A percentile compares a stretch with the other conserved stretches of the same genome.
These are phyloP conservation scores for Iodosphaeria phyllophila DNA, from an alignment of 2,329 filamentous ascomycete genomes.

Conservation along the genomic window DNA sequence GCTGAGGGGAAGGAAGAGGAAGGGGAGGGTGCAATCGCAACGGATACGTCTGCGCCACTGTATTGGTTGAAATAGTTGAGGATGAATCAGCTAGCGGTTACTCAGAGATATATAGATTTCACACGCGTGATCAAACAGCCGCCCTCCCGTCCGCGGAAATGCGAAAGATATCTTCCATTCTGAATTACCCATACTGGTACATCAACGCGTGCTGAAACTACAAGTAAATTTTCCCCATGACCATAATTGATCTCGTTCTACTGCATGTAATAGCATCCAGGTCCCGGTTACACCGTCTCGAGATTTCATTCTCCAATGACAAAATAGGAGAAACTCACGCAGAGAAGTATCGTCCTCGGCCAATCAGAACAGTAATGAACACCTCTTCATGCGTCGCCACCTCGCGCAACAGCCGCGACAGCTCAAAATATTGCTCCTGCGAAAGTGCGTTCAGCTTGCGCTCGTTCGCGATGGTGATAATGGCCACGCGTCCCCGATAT, in stretches of 20 bases:
- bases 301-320: slow-evolving; percentile 1
- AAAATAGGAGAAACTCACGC: slow-evolving; percentile 40
- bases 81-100: no score
- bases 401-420: slow-evolving; percentile 56
- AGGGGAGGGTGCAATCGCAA: no score
- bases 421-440: slow-evolving; percentile 54
- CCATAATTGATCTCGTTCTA: not conserved
- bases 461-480: slow-evolving; percentile 71
- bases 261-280: not conserved
- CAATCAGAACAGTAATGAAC: slow-evolving; percentile 68
- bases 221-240: no score
- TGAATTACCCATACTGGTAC: no score
- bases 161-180: no score
- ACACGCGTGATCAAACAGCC: no score
- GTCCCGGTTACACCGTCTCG: not conserved
- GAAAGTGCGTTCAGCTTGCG: slow-evolving; percentile 76
- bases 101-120: no score
- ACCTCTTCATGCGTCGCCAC: slow-evolving; percentile 65
- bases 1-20: no score
- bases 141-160: no score
- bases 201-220: no score
- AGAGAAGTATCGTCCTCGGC: slow-evolving; percentile 70
- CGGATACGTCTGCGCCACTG: slow-evolving; percentile 77
- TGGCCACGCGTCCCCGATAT: slow-evolving; percentile 52
- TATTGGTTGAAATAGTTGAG: no score